Evolutionary conservation across 495 filamentous ascomycete species (phyloP).

Genomic region (Baudoinia panamericana): DNA sequence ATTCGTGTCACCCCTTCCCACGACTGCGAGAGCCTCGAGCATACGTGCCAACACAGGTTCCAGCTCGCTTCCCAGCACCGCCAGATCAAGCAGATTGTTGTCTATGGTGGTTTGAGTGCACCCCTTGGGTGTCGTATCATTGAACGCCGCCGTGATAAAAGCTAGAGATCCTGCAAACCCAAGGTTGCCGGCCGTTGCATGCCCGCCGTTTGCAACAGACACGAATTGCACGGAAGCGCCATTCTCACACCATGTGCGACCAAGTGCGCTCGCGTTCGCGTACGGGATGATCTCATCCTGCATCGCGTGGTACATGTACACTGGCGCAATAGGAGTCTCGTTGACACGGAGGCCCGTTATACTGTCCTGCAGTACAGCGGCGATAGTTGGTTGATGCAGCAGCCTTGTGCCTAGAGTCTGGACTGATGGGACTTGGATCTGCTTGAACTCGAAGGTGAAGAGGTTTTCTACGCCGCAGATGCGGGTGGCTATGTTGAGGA

Average conservation of each 20-base stretch:
- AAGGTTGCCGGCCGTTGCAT: conserved; percentile 2
- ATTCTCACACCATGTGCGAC: not conserved
- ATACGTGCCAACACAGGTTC: not conserved
- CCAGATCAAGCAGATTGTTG: conserved; percentile 1
- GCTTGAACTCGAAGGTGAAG: not conserved
- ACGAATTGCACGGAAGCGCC: conserved; percentile 1
- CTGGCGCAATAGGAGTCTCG: conserved; percentile 3
- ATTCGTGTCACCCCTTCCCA: not conserved
- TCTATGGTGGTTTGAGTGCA: not conserved
- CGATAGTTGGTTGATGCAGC: conserved; percentile 3
- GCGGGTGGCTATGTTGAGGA: not conserved
- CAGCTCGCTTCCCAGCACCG: not conserved
- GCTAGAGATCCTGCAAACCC: not conserved
- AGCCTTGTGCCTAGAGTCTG: conserved; percentile 1
- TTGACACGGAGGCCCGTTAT: not conserved
- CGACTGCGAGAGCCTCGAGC: not conserved
- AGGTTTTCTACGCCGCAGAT: conserved; percentile 2
- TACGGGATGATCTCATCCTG: conserved; percentile 10
- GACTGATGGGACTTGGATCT: not conserved
- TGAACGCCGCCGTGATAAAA: conserved; percentile 2
- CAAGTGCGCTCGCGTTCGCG: not conserved
- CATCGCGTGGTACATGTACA: conserved; percentile 5
- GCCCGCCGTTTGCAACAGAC: conserved; percentile 2
- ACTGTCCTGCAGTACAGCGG: not conserved
- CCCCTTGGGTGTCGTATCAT: not conserved